These are phyloP conservation scores for Cryptococcus neoformans DNA, from an alignment of 1,284 basidiomycete species.

Conservation along the genomic window DNA sequence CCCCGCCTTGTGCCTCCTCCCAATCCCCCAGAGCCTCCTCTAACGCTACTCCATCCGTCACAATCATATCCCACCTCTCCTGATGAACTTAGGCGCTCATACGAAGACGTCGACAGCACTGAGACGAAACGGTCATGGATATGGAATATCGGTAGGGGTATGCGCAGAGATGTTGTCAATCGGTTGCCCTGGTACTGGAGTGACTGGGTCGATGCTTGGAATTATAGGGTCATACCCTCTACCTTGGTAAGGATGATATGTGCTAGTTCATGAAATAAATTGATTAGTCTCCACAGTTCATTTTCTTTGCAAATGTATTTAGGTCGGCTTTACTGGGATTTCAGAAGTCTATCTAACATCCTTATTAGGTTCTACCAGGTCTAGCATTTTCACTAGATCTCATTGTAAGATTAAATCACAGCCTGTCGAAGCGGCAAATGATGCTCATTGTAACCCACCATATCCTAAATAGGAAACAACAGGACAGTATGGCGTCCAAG, in stretches of 20 bases:
- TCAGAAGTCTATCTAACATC: too few relatives aligned
- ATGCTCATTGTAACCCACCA: too few relatives aligned
- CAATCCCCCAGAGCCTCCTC: constrained; percentile 39
- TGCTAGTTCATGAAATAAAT: neutral
- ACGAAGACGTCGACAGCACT: neutral
- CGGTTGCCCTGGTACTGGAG: constrained; percentile 75
- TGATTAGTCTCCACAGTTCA: constrained; percentile 26
- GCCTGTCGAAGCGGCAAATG: too few relatives aligned
- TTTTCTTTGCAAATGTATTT: constrained; percentile 44
- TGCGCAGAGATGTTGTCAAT: constrained; percentile 69
- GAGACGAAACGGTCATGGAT: constrained; percentile 9
- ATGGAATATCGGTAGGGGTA: constrained; percentile 55
- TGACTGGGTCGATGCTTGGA: constrained; percentile 87
- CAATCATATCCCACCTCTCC: constrained; percentile 12
- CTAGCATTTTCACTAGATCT: constrained; percentile 91
- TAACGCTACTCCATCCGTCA: constrained; percentile 34
- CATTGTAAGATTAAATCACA: constrained; percentile 54
- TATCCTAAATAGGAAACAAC: constrained; percentile 60
- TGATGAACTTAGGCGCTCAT: neutral
- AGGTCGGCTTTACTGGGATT: too few relatives aligned
- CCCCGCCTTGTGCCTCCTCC: constrained; percentile 16
- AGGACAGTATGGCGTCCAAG: constrained; percentile 82
- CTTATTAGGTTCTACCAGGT: constrained; percentile 60
- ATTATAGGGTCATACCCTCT: constrained; percentile 60
- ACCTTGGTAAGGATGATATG: constrained; percentile 33